These are phyloP conservation scores for Stachybotrys chartarum DNA, from an alignment of 2,329 filamentous ascomycete genomes.

Conservation along the genomic window DNA sequence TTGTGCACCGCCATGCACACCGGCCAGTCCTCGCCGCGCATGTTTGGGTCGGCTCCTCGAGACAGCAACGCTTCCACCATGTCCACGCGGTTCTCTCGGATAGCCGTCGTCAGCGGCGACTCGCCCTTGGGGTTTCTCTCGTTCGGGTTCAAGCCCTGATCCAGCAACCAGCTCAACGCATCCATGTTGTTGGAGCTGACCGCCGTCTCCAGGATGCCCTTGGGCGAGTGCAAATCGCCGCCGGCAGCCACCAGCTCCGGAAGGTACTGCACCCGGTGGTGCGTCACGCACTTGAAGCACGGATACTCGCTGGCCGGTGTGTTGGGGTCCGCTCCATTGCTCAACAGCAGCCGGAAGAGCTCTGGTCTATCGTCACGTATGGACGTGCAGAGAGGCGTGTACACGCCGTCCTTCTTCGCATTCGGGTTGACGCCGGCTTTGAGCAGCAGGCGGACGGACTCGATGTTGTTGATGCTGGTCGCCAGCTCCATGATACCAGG, in stretches of 20 bases:
- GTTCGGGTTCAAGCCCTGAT: constrained; percentile 53
- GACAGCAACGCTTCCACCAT: constrained; percentile 52
- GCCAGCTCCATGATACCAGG: constrained; percentile 60
- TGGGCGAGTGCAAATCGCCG: constrained; percentile 49
- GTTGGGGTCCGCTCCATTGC: constrained; percentile 55
- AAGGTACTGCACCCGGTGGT: constrained; percentile 54
- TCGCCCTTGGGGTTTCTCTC: constrained; percentile 49
- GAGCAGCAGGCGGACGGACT: constrained; percentile 50
- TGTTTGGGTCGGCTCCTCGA: constrained; percentile 53
- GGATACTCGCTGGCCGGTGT: constrained; percentile 57
- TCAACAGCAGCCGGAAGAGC: constrained; percentile 52
- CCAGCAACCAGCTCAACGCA: constrained; percentile 52
- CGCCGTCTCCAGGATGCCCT: constrained; percentile 59
- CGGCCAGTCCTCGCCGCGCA: constrained; percentile 64
- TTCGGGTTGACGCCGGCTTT: constrained; percentile 55
- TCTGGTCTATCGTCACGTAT: constrained; percentile 60
- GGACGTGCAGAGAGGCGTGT: constrained; percentile 60
- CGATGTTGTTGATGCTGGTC: constrained; percentile 55
- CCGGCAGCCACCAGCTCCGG: constrained; percentile 53
- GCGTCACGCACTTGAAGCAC: constrained; percentile 61
- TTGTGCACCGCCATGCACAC: constrained; percentile 60
- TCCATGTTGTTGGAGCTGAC: constrained; percentile 55
- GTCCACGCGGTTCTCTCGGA: constrained; percentile 50
- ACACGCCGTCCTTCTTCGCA: constrained; percentile 56
- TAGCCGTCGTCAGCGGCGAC: constrained; percentile 60